Evolutionary conservation across 257 asterid species (phyloP).

Genomic region (Salvia hispanica): DNA sequence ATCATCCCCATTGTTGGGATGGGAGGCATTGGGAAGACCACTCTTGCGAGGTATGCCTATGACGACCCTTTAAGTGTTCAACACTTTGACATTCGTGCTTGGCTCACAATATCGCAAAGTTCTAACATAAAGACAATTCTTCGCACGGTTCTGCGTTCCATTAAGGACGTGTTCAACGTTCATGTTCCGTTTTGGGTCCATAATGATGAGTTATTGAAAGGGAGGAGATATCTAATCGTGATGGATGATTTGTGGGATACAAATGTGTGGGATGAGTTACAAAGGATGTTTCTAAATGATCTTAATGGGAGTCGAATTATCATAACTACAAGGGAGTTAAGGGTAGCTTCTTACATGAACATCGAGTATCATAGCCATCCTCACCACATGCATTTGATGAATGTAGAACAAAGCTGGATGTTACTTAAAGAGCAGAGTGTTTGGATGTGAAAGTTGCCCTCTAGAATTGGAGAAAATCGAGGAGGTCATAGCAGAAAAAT

Average conservation of each 20-base stretch:
- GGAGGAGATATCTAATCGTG: conserved; percentile 14
- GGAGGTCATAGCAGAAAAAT: conserved; percentile 1
- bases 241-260: conserved; percentile 27
- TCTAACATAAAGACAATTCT: not conserved
- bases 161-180: not conserved
- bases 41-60: conserved; percentile 23
- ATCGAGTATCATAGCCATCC: not conserved
- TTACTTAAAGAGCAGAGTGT: conserved; percentile 4
- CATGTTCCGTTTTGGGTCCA: too few relatives aligned
- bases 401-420: conserved; percentile 11
- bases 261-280: conserved; percentile 17
- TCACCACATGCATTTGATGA: conserved; percentile 8
- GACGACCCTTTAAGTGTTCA: conserved; percentile 3
- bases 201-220: not conserved
- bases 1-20: conserved; percentile 33
- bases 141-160: not conserved
- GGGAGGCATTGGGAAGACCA: conserved; percentile 25
- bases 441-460: conserved; percentile 6
- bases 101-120: conserved; percentile 16
- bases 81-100: conserved; percentile 24
- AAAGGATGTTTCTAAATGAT: conserved; percentile 7
- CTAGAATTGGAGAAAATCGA: not conserved
- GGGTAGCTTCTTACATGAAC: not conserved
- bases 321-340: conserved; percentile 12
- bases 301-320: conserved; percentile 20